A percentile compares a stretch with the other conserved stretches of the same genome.
phyloP scores from a whole-genome alignment of 441 rosid genomes.

The Syzygium syzygioides region DNA sequence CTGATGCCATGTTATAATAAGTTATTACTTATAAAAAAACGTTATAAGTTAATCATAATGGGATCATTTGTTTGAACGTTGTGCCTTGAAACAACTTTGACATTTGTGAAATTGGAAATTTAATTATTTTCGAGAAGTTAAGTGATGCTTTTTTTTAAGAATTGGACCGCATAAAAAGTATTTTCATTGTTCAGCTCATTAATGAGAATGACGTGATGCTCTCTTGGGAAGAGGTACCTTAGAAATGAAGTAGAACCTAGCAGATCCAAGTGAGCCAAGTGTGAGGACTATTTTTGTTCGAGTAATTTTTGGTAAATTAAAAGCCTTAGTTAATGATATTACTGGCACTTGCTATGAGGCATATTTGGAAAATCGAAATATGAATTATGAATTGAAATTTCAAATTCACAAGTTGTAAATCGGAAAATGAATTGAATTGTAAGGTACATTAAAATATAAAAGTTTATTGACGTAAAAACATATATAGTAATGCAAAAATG shows the following conservation, averaged over 20 bases:
- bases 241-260: background rate
- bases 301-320: background rate
- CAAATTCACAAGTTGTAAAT: background rate
- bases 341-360: background rate
- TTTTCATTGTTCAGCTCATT: background rate
- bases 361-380: background rate
- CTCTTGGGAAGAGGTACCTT: background rate
- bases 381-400: background rate
- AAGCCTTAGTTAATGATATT: background rate
- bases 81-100: background rate
- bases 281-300: background rate
- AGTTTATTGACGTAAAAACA: background rate
- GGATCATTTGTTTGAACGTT: background rate
- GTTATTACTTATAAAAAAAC: background rate
- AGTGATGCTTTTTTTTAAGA: background rate
- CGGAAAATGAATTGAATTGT: background rate
- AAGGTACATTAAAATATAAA: background rate
- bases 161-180: background rate
- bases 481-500: background rate
- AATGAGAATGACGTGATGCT: background rate
- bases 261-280: background rate
- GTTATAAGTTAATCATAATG: background rate
- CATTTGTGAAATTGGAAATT: background rate
- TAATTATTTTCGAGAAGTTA: background rate
- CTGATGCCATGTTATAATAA: background rate